Percentiles rank a stretch among this genome's conserved stretches.
Evolutionary conservation across 2,329 filamentous ascomycete species (phyloP).

Genomic region (Mycosphaerella sp.): DNA sequence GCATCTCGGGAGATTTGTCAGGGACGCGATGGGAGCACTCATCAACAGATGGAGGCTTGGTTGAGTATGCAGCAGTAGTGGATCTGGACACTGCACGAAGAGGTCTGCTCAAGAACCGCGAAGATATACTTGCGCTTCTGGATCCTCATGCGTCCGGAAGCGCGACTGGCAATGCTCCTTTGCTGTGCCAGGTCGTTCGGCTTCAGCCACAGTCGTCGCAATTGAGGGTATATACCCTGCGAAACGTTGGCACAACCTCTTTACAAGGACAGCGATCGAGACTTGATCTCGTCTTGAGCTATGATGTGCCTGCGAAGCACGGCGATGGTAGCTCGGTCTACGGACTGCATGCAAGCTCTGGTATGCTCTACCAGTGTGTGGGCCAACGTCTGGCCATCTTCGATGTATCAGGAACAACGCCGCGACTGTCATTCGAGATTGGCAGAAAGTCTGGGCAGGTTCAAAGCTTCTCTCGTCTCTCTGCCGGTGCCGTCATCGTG

Average conservation of each 20-base stretch:
- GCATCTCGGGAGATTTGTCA: conserved; percentile 28
- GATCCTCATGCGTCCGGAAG: conserved; percentile 19
- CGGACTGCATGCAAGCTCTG: conserved; percentile 51
- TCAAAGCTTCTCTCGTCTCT: conserved; percentile 60
- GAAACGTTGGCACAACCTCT: conserved; percentile 12
- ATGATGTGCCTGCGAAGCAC: conserved; percentile 21
- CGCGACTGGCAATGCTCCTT: background rate
- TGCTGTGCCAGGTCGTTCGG: conserved; percentile 22
- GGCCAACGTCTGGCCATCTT: conserved; percentile 54
- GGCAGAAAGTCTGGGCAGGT: conserved; percentile 43
- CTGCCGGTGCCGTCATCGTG: conserved; percentile 59
- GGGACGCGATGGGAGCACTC: conserved; percentile 26
- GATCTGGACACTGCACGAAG: conserved; percentile 37
- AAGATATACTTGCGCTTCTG: conserved; percentile 40
- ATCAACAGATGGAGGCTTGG: conserved; percentile 15
- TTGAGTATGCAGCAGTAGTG: conserved; percentile 27
- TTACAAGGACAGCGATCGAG: conserved; percentile 14
- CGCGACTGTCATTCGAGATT: conserved; percentile 51
- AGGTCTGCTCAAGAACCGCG: conserved; percentile 41
- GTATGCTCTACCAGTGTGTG: conserved; percentile 56
- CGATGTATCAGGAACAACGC: conserved; percentile 57
- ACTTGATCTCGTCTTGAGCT: conserved; percentile 20
- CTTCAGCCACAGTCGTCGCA: conserved; percentile 10
- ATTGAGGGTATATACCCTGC: conserved; percentile 18
- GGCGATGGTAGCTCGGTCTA: conserved; percentile 16